Evolutionary conservation across 495 filamentous ascomycete species (phyloP), one percentile per base, ranked within the genome.

Genomic region (Lepraria neglecta): DNA sequence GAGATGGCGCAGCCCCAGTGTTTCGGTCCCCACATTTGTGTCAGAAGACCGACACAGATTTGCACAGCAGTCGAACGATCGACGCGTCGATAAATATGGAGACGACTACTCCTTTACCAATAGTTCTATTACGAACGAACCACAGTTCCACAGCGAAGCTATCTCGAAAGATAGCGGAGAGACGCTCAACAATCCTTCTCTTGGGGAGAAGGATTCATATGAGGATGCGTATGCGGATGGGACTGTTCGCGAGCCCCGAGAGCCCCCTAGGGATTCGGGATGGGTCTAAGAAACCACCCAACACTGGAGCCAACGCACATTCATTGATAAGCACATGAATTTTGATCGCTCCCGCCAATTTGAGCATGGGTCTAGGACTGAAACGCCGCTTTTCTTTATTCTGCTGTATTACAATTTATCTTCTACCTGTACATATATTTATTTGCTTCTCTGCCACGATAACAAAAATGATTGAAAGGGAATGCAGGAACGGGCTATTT

Each of bases 1-100:
- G 58, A 44, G 44, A 28, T 60, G 58, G 58, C 58, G 58, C 27
- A 31, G 55, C n/a, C 35, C 55, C n/a, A 31, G 55, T 5, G 38
- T 44, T 31, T 3, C 4, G 24, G 6, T 6, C 21, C 24, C 55
- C 0, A 0, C 0, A 10, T 17, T 19, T 1, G 2, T 54, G 7
- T 54, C 31, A 0, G 19, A 54, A 38, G 21, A 0, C n/a, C 17
- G 51, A 12, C 51, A 54, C 9, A 17, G 17, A 38, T 35, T 54
- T 3, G 17, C 30, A 54, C 15, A 38, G 51, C 15, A 6, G 30
- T 19, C 17, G 7, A 53, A 53, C 31, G 19, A 19, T 33, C 14
- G 4, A 38, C 28, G 28, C 9, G 14, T n/a, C 9, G 51, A 54
- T 21, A n/a, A 12, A 19, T 54, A 33, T 54, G 31, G 31, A 12